These are phyloP conservation scores for Pseudofabraea citricarpa DNA, from an alignment of 2,329 filamentous ascomycete species.

Conservation along the genomic window DNA sequence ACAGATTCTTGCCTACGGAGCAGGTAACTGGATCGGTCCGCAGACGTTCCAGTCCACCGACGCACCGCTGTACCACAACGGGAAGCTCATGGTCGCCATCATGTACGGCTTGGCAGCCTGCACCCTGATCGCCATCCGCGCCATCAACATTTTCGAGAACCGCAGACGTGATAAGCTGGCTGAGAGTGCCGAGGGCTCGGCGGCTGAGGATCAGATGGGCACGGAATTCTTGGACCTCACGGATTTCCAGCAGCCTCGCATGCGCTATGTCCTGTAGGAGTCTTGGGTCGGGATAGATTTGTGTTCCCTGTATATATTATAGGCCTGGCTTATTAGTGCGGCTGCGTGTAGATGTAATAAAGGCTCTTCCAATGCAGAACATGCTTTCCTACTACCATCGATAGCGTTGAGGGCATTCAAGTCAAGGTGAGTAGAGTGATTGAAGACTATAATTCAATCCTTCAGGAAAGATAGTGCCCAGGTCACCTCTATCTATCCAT, in stretches of 20 bases:
- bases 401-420: too few relatives aligned
- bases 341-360: too few relatives aligned
- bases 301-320: too few relatives aligned
- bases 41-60: conserved; percentile 22
- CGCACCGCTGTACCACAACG: conserved; percentile 15
- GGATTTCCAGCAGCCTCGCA: conserved; percentile 52
- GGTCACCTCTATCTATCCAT: too few relatives aligned
- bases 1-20: conserved; percentile 6
- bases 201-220: conserved; percentile 31
- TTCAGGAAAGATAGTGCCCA: too few relatives aligned
- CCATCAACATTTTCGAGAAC: conserved; percentile 37
- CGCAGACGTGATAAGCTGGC: conserved; percentile 29
- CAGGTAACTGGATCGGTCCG: conserved; percentile 8
- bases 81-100: conserved; percentile 8
- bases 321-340: too few relatives aligned
- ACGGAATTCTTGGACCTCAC: conserved; percentile 42
- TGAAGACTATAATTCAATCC: too few relatives aligned
- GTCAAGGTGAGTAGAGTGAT: too few relatives aligned
- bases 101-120: conserved; percentile 36
- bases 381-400: too few relatives aligned
- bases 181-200: conserved; percentile 13
- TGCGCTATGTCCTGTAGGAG: conserved; percentile 47
- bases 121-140: conserved; percentile 32
- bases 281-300: too few relatives aligned
- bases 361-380: too few relatives aligned